Evolutionary conservation across 352 stramenopile species (phyloP), one percentile per base, ranked within the genome.

Genomic region (Phytophthora chlamydospora): DNA sequence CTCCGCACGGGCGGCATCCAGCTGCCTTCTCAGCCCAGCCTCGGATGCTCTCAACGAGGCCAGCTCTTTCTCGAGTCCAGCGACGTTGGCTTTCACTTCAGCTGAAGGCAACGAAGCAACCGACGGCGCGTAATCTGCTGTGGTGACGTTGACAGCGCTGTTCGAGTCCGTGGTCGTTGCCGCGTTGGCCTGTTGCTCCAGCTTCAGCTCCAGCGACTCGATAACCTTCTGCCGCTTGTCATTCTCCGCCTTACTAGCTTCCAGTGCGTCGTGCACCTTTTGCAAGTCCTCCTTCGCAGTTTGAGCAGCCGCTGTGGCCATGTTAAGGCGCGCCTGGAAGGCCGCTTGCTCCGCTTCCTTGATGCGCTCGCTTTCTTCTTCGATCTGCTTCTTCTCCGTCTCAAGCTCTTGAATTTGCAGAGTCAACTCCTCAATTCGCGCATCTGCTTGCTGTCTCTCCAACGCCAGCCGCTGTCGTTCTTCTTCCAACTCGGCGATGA

Each of bases 31-130:
- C 10, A 78, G 42, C 21, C 38, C 45, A 27, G 27, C 32, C 27
- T 69, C 56, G 14, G 53, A 66, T 19, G 58, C 32, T 64, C 52
- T 66, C n/a, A 76, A 53, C 13, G 40, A 10, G 2, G 38, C 11
- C 11, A 76, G 21, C 41, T 79, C 71, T n/a, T 68, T 66, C 33
- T 72, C 56, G 8, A 75, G 56, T 3, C 29, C 57, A 41, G 59
- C 54, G 13, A 56, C 29, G 24, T 53, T 58, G 32, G 13, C 40
- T 32, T 49, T 54, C 12, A 24, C 38, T 19, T 68, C 31, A 27
- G 27, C 40, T 21, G 40, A 55, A 9, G 43, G 7, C 21, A n/a
- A n/a, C 13, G 39, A 29, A 19, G 16, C 8, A 40, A 55, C 41
- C 10, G 33, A 21, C 17, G 58, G 16, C 3, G 51, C 33, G 40